Evolutionary conservation across 1,284 basidiomycete genomes (phyloP).

Genomic region (Anthracocystis setariae): DNA sequence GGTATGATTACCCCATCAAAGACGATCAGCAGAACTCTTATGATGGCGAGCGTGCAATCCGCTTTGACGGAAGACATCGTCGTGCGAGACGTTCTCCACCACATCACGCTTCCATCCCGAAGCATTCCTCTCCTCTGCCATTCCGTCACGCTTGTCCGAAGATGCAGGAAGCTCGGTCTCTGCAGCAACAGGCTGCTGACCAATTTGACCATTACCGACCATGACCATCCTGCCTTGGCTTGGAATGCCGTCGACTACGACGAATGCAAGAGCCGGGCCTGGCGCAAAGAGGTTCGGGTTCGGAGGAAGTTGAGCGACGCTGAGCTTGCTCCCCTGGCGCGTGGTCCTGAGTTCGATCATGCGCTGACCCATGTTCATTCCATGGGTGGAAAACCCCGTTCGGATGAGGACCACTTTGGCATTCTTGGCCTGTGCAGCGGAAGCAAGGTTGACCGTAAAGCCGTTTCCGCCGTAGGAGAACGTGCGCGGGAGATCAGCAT

Average conservation of each 20-base stretch:
- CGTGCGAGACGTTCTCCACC: conserved; percentile 1
- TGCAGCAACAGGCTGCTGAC: conserved; percentile 36
- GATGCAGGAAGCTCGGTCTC: conserved; percentile 26
- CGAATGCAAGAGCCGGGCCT: conserved; percentile 63
- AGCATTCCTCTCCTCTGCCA: background rate
- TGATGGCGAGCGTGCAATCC: conserved; percentile 34
- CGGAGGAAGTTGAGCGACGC: conserved; percentile 58
- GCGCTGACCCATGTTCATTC: conserved; percentile 88
- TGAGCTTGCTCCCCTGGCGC: conserved; percentile 22
- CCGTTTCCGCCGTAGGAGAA: conserved; percentile 57
- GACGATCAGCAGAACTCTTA: conserved; percentile 29
- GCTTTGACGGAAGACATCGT: conserved; percentile 25
- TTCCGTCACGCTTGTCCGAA: conserved; percentile 10
- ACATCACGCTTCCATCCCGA: conserved; percentile 13
- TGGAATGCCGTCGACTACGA: conserved; percentile 62
- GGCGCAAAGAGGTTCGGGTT: conserved; percentile 64
- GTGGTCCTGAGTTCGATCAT: conserved; percentile 52
- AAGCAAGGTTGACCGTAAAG: conserved; percentile 47
- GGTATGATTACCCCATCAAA: conserved; percentile 11
- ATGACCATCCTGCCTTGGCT: conserved; percentile 61
- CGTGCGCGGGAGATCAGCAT: conserved; percentile 32
- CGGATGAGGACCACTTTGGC: conserved; percentile 80
- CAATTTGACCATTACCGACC: conserved; percentile 61
- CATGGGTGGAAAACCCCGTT: conserved; percentile 91
- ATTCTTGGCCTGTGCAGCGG: conserved; percentile 62